Evolutionary conservation across 768 basidiomycete genomes (phyloP).

Genomic region (Mrakia gelida): DNA sequence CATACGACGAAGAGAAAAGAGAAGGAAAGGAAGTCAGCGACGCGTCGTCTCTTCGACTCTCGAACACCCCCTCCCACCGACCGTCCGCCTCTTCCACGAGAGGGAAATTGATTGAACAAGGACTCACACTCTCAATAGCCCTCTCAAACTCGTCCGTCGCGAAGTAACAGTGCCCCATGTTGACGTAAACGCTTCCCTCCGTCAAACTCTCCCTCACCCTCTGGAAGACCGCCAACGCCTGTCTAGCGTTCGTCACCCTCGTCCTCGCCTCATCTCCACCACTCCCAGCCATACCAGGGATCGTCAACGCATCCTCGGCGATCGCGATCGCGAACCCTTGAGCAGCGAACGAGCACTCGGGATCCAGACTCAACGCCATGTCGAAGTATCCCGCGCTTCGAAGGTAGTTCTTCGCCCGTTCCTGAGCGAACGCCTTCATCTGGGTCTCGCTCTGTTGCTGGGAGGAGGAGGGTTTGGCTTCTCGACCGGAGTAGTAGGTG

Average conservation of each 20-base stretch:
- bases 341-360: constrained; percentile 83
- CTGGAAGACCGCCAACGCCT: constrained; percentile 82
- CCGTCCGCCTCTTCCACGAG: too few species aligned
- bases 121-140: constrained; percentile 84
- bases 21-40: not conserved
- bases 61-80: not conserved
- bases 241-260: constrained; percentile 58
- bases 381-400: constrained; percentile 87
- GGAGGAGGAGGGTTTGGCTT: constrained; percentile 51
- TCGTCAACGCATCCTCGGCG: constrained; percentile 81
- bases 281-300: constrained; percentile 50
- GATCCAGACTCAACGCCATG: constrained; percentile 78
- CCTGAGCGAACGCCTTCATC: constrained; percentile 48
- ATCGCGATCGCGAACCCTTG: constrained; percentile 91
- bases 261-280: constrained; percentile 35
- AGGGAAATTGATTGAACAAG: not conserved
- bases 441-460: constrained; percentile 42
- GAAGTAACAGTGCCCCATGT: constrained; percentile 95
- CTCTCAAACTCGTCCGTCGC: constrained; percentile 88
- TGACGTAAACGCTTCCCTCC: constrained; percentile 81
- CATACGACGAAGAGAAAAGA: not conserved
- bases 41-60: not conserved
- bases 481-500: constrained; percentile 77
- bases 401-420: constrained; percentile 71
- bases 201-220: constrained; percentile 83